Evolutionary conservation across 2,329 filamentous ascomycete species (phyloP), one percentile per base, ranked within the genome.

Genomic region (Diaporthe caulivora): DNA sequence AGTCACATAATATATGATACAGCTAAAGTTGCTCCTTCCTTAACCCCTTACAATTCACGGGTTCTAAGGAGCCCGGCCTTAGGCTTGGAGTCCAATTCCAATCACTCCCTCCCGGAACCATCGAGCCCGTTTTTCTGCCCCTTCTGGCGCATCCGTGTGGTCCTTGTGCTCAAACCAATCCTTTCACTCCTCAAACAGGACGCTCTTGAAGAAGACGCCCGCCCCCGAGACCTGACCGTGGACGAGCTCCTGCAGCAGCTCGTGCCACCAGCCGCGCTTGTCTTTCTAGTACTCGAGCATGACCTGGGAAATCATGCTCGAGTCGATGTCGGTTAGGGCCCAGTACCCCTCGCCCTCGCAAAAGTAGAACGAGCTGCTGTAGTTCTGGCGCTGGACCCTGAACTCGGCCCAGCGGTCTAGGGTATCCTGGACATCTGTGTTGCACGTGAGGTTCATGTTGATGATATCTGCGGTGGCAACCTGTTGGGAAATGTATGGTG

Each of bases 201-300:
- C n/a, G 40, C 13, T 18, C 34, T 69, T 69, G 6, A 55, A 69
- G n/a, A 55, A 55, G 40, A 42, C 13, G 5, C 37, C 15, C 17
- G 37, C 34, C 34, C 17, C 24, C 11, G 40, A 64, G 24, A 13
- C 18, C 49, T 9, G 2, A 9, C 49, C 65, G 53, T 69, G 64
- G 15, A 68, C 64, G 17, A 68, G 64, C 49, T 68, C 34, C n/a
- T 68, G 65, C 18, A 69, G 65, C 49, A 69, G 51, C 37, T 69
- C 65, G 37, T 55, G 49, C 65, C 65, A 69, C 42, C 60, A 65
- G 26, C 60, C 60, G 18, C 24, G 13, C 31, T 9, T 2, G 21
- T 65, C 60, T 17, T 49, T 8, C 29, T 65, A 34, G n/a, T 49
- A 65, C 42, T 65, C 42, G 17, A 65, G 42, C 42, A 65, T 65